phyloP scores from a whole-genome alignment of 768 basidiomycete genomes.

The Fomitopsis serialis region DNA sequence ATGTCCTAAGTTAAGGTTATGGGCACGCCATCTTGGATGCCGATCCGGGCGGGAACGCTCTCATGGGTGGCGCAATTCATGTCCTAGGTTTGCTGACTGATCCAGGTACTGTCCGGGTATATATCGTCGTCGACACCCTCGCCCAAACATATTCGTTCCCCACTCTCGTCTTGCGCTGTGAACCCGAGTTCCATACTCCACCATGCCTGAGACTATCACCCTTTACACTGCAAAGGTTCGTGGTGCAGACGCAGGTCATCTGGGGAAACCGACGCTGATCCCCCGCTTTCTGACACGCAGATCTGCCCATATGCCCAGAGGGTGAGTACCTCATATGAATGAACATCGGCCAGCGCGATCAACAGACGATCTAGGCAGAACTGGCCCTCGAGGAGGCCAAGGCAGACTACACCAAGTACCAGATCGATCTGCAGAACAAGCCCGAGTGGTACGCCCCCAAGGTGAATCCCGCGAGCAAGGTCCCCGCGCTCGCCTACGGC shows the following conservation, averaged over 20 bases:
- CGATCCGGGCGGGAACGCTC: too few relatives aligned
- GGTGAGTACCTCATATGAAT: neutral
- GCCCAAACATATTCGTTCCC: too few relatives aligned
- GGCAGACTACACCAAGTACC: constrained; percentile 41
- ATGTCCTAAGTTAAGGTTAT: too few relatives aligned
- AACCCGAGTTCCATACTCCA: neutral
- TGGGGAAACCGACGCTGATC: neutral
- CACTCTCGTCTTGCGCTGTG: too few relatives aligned
- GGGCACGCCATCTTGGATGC: too few relatives aligned
- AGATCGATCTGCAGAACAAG: constrained; percentile 63
- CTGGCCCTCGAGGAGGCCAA: constrained; percentile 55
- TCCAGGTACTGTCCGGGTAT: too few relatives aligned
- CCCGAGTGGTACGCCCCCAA: constrained; percentile 64
- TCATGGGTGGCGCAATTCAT: too few relatives aligned
- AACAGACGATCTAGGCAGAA: constrained; percentile 36
- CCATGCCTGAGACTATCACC: constrained; percentile 11
- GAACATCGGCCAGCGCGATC: neutral
- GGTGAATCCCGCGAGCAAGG: constrained; percentile 65
- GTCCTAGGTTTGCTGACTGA: too few relatives aligned
- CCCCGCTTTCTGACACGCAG: constrained; percentile 23
- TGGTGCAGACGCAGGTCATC: too few relatives aligned
- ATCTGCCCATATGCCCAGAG: constrained; percentile 57
- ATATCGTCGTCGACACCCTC: too few relatives aligned
- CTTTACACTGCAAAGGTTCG: constrained; percentile 17
- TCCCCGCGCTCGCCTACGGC: constrained; percentile 60